Percentiles rank a stretch among this genome's conserved stretches.
Conservation (phyloP, 176 grass and related monocot genomes). For the Aechmea fasciata region DNA sequence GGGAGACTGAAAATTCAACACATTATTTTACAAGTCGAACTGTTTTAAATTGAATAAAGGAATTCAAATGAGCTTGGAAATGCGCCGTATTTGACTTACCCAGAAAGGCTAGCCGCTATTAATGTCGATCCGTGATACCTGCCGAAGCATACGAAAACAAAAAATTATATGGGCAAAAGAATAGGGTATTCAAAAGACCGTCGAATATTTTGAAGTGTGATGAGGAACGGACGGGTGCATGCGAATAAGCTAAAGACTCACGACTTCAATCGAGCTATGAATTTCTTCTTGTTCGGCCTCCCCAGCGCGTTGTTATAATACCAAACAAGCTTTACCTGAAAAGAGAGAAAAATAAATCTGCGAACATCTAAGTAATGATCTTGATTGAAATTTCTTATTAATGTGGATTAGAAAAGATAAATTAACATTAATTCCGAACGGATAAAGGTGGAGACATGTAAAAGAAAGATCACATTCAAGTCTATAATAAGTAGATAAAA, state of each 20-base stretch:
- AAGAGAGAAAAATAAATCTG: conserved; percentile 8
- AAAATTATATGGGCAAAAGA: neutral
- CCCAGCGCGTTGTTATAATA: conserved; percentile 98
- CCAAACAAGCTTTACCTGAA: conserved; percentile 95
- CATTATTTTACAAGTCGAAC: conserved; percentile 7
- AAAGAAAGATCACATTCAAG: too few relatives aligned
- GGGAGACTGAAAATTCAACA: conserved; percentile 61
- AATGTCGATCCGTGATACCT: conserved; percentile 97
- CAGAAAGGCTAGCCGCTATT: conserved; percentile 82
- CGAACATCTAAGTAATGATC: too few relatives aligned
- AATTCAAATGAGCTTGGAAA: neutral
- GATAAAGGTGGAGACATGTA: too few relatives aligned
- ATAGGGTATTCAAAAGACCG: neutral
- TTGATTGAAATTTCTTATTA: too few relatives aligned
- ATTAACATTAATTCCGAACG: too few relatives aligned
- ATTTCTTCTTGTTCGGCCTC: conserved; percentile 94
- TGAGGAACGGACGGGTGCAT: neutral
- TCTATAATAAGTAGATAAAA: too few relatives aligned
- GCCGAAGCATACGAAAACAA: conserved; percentile 6
- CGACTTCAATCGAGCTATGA: conserved; percentile 90
- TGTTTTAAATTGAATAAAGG: neutral
- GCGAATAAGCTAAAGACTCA: conserved; percentile 23
- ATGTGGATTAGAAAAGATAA: too few relatives aligned
- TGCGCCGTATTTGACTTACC: conserved; percentile 27
- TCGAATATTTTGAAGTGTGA: neutral